Evolutionary conservation across 2,329 filamentous ascomycete genomes (phyloP), one percentile per base, ranked within the genome.

Genomic region (Epichloe gansuensis): DNA sequence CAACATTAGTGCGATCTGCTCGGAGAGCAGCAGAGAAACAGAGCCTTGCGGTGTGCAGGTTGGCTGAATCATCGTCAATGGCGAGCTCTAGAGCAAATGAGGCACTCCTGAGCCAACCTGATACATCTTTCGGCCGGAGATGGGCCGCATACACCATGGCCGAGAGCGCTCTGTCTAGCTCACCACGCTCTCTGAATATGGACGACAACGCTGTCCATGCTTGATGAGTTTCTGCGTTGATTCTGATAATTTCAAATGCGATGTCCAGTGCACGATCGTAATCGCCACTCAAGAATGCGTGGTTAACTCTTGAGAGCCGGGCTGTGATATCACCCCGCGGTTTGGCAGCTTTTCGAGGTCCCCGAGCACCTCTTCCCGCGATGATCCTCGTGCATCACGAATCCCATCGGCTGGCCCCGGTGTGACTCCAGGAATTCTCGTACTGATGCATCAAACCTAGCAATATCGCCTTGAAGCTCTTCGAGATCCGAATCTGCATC

Each of bases 291-390:
- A 88, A 73, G 61, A 83, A 90, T 4, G 82, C 80, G 55, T 83
- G 75, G 54, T 82, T 86, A 3, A 87, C 86, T 61, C 78, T 74
- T 46, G 78, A 76, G 48, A 90, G 74, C 43, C 83, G 73, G 42
- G 78, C 73, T 60, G 84, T 88, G 65, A 90, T 87, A 59, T 89
- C 83, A 42, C 77, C 81, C 45, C 83, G 80, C 15, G 83, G 84
- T 63, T 87, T 84, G 8, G 80, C 82, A 25, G 81, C 77, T 63
- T 82, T 81, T 17, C 78, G 72, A 28, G 76, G 77, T 6, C 77
- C 77, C 13, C 71, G 65, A 46, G 64, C 54, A 31, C 69, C 62
- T 51, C 61, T 61, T 17, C 61, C 28, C 63, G 61, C 23, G 52
- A 42, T 5, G 54, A 58, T 39, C 62, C 57, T 12, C 61, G 60